Conservation (phyloP, 306 rosid species). For the Amphicarpaea edgeworthii region DNA sequence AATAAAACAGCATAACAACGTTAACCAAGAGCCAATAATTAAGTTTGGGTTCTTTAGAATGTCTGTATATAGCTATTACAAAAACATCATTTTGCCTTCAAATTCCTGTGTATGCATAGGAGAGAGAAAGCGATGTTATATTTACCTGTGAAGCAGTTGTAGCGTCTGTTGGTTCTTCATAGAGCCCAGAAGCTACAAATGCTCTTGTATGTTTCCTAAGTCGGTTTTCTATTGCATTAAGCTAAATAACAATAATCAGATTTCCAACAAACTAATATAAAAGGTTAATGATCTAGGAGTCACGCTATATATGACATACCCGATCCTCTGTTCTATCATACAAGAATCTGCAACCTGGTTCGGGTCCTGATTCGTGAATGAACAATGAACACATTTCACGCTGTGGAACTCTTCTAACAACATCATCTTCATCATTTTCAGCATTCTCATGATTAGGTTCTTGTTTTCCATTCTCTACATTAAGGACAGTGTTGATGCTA, state of each 20-base stretch:
- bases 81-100: slow-evolving; percentile 28
- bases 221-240: slow-evolving; percentile 80
- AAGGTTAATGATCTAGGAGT: slow-evolving; percentile 28
- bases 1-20: slow-evolving; percentile 27
- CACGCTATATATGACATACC: slow-evolving; percentile 59
- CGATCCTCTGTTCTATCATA: slow-evolving; percentile 76
- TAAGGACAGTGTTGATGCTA: slow-evolving; percentile 58
- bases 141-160: slow-evolving; percentile 87
- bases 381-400: slow-evolving; percentile 73
- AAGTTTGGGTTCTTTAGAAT: slow-evolving; percentile 23
- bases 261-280: slow-evolving; percentile 40
- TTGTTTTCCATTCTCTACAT: slow-evolving; percentile 50
- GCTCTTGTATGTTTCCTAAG: slow-evolving; percentile 69
- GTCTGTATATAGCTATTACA: background rate
- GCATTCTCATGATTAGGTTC: slow-evolving; percentile 53
- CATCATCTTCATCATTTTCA: slow-evolving; percentile 69
- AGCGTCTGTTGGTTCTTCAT: slow-evolving; percentile 87
- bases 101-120: slow-evolving; percentile 9
- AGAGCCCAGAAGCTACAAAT: slow-evolving; percentile 70
- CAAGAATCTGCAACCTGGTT: slow-evolving; percentile 85
- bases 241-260: slow-evolving; percentile 59
- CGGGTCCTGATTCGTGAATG: slow-evolving; percentile 73
- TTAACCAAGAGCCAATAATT: slow-evolving; percentile 11
- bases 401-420: slow-evolving; percentile 70
- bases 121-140: slow-evolving; percentile 36